Evolutionary conservation across 495 filamentous ascomycete genomes (phyloP).

Genomic region (Penicillium paxilli): DNA sequence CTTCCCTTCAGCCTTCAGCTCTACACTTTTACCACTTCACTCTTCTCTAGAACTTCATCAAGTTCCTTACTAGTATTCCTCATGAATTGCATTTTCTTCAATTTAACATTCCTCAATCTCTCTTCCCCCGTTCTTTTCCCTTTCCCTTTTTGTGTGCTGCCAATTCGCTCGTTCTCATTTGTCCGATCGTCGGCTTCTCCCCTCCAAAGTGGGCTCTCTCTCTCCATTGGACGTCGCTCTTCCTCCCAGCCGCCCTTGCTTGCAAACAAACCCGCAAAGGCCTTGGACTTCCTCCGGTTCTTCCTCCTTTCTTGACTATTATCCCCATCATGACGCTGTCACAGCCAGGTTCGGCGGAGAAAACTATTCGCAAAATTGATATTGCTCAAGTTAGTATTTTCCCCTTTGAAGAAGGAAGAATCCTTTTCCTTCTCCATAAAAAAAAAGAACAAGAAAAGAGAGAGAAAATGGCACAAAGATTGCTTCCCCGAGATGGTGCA

Average conservation of each 20-base stretch:
- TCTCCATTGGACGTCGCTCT: slow-evolving; percentile 22
- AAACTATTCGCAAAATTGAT: slow-evolving; percentile 48
- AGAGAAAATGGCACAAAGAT: too few relatives aligned
- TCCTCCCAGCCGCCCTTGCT: slow-evolving; percentile 34
- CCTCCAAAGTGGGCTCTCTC: slow-evolving; percentile 14
- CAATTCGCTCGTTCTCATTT: neutral
- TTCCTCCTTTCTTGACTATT: slow-evolving; percentile 8
- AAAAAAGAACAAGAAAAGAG: slow-evolving; percentile 1
- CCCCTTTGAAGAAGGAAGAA: neutral
- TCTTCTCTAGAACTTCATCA: too few relatives aligned
- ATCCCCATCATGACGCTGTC: slow-evolving; percentile 34
- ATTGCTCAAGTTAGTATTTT: slow-evolving; percentile 73
- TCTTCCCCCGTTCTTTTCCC: neutral
- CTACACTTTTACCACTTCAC: too few relatives aligned
- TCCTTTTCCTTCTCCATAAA: too few relatives aligned
- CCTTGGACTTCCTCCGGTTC: slow-evolving; percentile 16
- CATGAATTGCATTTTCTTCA: too few relatives aligned
- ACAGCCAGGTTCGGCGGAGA: slow-evolving; percentile 38
- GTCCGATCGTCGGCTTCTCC: slow-evolving; percentile 5
- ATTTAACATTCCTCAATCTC: neutral
- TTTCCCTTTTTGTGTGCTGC: neutral
- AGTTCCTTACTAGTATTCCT: too few relatives aligned
- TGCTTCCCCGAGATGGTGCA: neutral
- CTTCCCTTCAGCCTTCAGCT: neutral
- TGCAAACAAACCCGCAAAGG: neutral